Conservation (phyloP, 768 basidiomycete genomes). For the Phanerochaete sordida region DNA sequence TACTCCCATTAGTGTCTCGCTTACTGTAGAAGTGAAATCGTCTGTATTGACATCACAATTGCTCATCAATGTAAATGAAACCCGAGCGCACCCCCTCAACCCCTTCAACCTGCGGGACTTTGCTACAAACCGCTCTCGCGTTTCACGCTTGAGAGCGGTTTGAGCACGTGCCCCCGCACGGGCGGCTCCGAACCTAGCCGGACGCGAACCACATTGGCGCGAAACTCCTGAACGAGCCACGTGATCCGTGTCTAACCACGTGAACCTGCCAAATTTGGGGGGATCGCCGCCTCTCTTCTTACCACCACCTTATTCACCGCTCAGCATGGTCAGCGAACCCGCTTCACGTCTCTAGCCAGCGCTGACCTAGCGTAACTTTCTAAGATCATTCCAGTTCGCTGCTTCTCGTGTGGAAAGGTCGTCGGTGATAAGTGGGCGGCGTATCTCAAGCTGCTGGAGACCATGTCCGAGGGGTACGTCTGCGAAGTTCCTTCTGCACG, state of each 20-base stretch:
- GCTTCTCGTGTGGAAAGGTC: conserved; percentile 96
- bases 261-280: conserved; percentile 1
- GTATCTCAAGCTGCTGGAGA: conserved; percentile 76
- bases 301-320: not conserved
- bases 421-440: conserved; percentile 94
- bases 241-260: conserved; percentile 6
- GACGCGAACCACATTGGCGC: conserved; percentile 1
- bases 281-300: not conserved
- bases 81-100: too few relatives aligned
- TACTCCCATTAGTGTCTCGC: too few relatives aligned
- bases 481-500: not conserved
- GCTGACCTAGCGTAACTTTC: not conserved
- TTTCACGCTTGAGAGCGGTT: too few relatives aligned
- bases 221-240: conserved; percentile 4
- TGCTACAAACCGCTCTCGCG: too few relatives aligned
- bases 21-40: too few relatives aligned
- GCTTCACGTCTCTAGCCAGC: not conserved
- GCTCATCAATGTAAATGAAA: too few relatives aligned
- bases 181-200: too few relatives aligned
- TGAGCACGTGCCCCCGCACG: too few relatives aligned
- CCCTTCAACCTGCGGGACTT: too few relatives aligned
- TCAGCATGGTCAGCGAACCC: not conserved
- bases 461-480: conserved; percentile 85
- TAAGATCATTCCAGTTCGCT: conserved; percentile 97
- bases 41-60: too few relatives aligned